These are phyloP conservation scores for Thielaviopsis punctulata DNA, from an alignment of 2,329 filamentous ascomycete species.

Conservation along the genomic window DNA sequence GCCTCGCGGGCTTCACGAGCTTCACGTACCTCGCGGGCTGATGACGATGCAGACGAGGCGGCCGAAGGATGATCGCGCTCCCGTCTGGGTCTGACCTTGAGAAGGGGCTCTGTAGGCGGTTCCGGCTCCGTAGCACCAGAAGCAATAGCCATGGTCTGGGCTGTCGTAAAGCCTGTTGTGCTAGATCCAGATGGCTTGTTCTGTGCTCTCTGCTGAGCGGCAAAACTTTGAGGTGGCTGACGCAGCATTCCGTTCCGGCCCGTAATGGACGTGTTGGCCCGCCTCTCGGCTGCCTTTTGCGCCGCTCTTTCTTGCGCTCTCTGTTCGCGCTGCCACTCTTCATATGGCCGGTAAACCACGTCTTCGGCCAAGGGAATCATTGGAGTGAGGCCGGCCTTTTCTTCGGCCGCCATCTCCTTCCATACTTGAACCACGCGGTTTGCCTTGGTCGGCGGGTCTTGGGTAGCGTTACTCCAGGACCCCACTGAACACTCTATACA, in stretches of 20 bases:
- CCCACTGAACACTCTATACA: conserved; percentile 43
- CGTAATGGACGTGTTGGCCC: conserved; percentile 5
- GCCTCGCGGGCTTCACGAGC: conserved; percentile 1
- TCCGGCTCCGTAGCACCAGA: conserved; percentile 1
- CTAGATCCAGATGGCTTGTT: conserved; percentile 23
- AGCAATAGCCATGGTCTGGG: conserved; percentile 9
- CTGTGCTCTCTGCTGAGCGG: conserved; percentile 46
- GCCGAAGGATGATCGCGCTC: conserved; percentile 5
- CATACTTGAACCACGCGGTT: conserved; percentile 36
- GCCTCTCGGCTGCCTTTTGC: conserved; percentile 5
- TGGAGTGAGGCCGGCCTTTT: conserved; percentile 47
- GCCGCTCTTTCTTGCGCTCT: conserved; percentile 8
- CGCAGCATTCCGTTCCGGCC: conserved; percentile 25
- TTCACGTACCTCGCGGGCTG: conserved; percentile 6
- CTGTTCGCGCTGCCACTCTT: conserved; percentile 41
- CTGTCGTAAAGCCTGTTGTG: conserved; percentile 11
- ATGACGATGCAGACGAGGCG: background rate
- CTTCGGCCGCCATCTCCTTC: conserved; percentile 51
- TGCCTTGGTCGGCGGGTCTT: conserved; percentile 25
- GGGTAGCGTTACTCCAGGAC: background rate
- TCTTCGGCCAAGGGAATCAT: conserved; percentile 43
- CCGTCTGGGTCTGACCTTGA: conserved; percentile 7
- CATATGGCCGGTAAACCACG: conserved; percentile 47
- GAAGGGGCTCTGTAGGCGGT: background rate
- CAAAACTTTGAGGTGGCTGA: conserved; percentile 45